These are phyloP conservation scores for Aspergillus sparsus DNA, from an alignment of 495 filamentous ascomycete genomes.

Conservation along the genomic window DNA sequence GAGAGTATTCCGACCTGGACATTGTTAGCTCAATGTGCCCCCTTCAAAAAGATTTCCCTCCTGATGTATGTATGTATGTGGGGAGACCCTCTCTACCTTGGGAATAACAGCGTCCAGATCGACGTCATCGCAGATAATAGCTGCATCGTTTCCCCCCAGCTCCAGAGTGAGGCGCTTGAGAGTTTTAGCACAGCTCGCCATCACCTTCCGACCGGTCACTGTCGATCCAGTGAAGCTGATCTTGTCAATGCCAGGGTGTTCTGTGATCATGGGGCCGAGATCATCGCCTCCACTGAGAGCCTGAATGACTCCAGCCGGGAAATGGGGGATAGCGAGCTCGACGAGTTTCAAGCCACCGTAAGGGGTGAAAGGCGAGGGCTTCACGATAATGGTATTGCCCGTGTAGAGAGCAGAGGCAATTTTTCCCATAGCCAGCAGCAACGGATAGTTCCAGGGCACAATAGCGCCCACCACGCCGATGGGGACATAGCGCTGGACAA, in stretches of 20 bases:
- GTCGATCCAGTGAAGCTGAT: constrained; percentile 70
- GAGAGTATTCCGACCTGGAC: constrained; percentile 38
- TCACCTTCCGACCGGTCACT: constrained; percentile 63
- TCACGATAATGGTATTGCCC: constrained; percentile 61
- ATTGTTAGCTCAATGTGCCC: not conserved
- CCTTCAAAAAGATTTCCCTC: not conserved
- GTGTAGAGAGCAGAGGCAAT: constrained; percentile 57
- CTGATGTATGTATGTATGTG: not conserved
- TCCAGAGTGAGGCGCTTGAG: constrained; percentile 63
- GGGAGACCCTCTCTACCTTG: too few relatives aligned
- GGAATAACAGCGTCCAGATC: constrained; percentile 60
- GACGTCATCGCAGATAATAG: constrained; percentile 61
- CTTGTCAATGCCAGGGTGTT: constrained; percentile 64
- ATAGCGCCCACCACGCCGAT: constrained; percentile 59
- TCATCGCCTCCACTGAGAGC: constrained; percentile 67
- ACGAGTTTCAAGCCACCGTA: constrained; percentile 49
- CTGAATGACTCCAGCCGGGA: constrained; percentile 68
- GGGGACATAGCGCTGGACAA: constrained; percentile 55
- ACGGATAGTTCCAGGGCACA: constrained; percentile 30
- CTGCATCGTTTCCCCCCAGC: constrained; percentile 65
- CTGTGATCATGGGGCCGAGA: constrained; percentile 58
- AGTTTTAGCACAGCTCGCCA: constrained; percentile 59
- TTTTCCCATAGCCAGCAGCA: constrained; percentile 60
- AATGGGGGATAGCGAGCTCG: constrained; percentile 60
- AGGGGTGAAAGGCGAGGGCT: constrained; percentile 66